Percentiles rank a stretch among this genome's conserved stretches.
phyloP scores from a whole-genome alignment of 257 asterid species.

The Cordia subcordata region DNA sequence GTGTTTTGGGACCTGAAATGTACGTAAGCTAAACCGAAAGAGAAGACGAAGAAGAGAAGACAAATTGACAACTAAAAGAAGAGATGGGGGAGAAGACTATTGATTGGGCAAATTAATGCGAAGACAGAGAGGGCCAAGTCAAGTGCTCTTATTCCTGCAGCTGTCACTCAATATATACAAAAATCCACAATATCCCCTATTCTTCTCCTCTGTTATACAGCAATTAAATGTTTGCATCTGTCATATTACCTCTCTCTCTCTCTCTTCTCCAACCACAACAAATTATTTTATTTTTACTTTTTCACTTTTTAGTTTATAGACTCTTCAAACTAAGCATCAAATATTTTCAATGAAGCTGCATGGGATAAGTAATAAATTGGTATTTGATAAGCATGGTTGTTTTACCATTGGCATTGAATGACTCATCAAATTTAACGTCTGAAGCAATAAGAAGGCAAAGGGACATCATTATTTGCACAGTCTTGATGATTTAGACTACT shows the following conservation, averaged over 20 bases:
- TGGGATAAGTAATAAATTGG: too few relatives aligned
- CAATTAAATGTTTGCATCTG: conserved; percentile 80
- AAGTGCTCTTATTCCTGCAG: conserved; percentile 83
- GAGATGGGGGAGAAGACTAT: neutral
- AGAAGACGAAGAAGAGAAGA: conserved; percentile 20
- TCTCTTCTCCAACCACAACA: conserved; percentile 21
- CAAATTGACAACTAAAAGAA: conserved; percentile 8
- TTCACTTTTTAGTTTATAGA: conserved; percentile 4
- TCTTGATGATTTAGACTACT: conserved; percentile 14
- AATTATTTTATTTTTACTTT: conserved; percentile 1
- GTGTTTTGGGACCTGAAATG: neutral
- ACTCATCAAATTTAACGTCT: too few relatives aligned
- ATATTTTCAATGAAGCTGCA: conserved; percentile 1
- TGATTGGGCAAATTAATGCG: conserved; percentile 28
- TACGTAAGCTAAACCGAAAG: conserved; percentile 10
- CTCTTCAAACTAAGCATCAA: conserved; percentile 2
- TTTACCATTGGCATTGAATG: neutral
- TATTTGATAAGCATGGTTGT: too few relatives aligned
- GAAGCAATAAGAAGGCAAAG: neutral
- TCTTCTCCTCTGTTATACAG: conserved; percentile 46
- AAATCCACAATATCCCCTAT: conserved; percentile 34
- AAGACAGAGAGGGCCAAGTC: conserved; percentile 69
- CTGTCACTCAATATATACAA: conserved; percentile 84
- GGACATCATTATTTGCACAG: neutral
- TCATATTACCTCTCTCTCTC: conserved; percentile 41